Evolutionary conservation across 202 grass and related monocot genomes (phyloP), one percentile per base, ranked within the genome.

Genomic region (Hordeum pubiflorum): DNA sequence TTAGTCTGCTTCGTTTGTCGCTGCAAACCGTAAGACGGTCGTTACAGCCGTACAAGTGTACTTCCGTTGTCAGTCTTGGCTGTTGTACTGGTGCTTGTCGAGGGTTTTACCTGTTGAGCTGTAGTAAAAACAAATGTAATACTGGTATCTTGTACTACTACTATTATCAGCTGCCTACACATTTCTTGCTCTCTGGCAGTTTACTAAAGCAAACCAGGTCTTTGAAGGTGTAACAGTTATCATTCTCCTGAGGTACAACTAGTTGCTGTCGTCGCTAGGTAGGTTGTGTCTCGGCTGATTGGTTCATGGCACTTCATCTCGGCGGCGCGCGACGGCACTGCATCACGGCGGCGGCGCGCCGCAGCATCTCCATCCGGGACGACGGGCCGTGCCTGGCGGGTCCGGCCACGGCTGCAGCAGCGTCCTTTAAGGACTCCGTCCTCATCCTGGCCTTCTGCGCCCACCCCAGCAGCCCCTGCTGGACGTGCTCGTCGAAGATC

Each of bases 401-500:
- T 22, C 24, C 36, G 23, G 36, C 39, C 0, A 46, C 39, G 14
- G 26, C 29, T 13, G 31, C 63, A 27, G 21, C 52, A 38, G 23
- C 78, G 32, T 56, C 27, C 69, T 64, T 90, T 7, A 18, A 54
- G 3, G 57, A 23, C 61, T 69, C 88, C 57, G 59, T 88, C 69
- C 84, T 87, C 75, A 20, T 87, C 87, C 86, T 97, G 48, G 75
- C 88, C 68, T 92, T 92, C 75, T 89, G 88, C 56, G 82, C 88
- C 94, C 94, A 97, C 9, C 63, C 88, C 36, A 93, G 50, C 2
- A 94, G 88, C 66, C 86, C 82, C 74, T 92, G 89, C 84, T 89
- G 89, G 21, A 97, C 41, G 20, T 97, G 76, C 68, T 94, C 86
- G 4, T 94, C 95, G 71, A 97, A 97, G 91, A 94, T 87, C 15